phyloP scores from a whole-genome alignment of 441 rosid species.

The Raphanus hybrid region DNA sequence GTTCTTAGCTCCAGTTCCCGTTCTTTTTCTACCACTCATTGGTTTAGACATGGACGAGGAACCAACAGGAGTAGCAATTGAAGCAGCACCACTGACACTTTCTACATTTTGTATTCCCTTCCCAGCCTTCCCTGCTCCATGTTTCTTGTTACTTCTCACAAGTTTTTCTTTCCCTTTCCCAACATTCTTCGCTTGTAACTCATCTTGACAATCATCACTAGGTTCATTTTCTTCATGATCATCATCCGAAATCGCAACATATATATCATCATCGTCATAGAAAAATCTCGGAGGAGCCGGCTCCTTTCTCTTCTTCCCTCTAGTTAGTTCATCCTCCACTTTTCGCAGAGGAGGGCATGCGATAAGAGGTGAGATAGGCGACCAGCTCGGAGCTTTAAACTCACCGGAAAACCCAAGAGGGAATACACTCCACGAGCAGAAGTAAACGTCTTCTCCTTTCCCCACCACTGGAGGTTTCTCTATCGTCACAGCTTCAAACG shows the following conservation, averaged over 20 bases:
- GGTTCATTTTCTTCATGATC: slow-evolving; percentile 51
- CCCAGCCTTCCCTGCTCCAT: slow-evolving; percentile 45
- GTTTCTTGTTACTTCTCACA: slow-evolving; percentile 50
- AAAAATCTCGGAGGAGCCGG: slow-evolving; percentile 45
- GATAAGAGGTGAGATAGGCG: slow-evolving; percentile 76
- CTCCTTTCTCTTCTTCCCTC: slow-evolving; percentile 28
- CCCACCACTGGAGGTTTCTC: slow-evolving; percentile 66
- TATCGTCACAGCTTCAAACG: slow-evolving; percentile 70
- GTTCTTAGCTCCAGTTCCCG: slow-evolving; percentile 58
- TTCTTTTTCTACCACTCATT: slow-evolving; percentile 54
- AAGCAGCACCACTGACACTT: slow-evolving; percentile 38
- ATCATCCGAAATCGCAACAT: slow-evolving; percentile 64
- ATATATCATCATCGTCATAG: slow-evolving; percentile 66
- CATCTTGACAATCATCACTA: slow-evolving; percentile 43
- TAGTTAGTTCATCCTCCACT: slow-evolving; percentile 20
- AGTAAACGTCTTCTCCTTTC: slow-evolving; percentile 61
- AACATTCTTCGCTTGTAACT: slow-evolving; percentile 41
- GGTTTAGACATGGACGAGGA: slow-evolving; percentile 38
- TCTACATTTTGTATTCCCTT: slow-evolving; percentile 43
- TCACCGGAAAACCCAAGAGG: slow-evolving; percentile 70
- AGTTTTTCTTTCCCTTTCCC: slow-evolving; percentile 51
- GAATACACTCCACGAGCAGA: slow-evolving; percentile 72
- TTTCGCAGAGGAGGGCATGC: slow-evolving; percentile 55
- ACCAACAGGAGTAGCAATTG: slow-evolving; percentile 34
- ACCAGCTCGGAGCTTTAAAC: slow-evolving; percentile 54